Evolutionary conservation across 1,284 basidiomycete genomes (phyloP).

Genomic region (Austroboletus niveus): DNA sequence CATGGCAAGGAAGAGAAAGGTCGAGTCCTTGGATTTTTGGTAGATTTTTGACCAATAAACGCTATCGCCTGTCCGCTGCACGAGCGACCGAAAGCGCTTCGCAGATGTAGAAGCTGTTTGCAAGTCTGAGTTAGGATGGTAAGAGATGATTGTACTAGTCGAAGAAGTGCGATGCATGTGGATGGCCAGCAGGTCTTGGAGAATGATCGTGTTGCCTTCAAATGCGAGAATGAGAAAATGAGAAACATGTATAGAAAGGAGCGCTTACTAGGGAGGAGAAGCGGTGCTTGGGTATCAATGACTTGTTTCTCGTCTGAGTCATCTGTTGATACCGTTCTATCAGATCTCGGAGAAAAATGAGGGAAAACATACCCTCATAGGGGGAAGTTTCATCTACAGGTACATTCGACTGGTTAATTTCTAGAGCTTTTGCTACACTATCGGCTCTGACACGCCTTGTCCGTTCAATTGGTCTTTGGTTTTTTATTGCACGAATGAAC

Average conservation of each 20-base stretch:
- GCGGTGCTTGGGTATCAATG: constrained; percentile 52
- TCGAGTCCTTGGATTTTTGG: constrained; percentile 45
- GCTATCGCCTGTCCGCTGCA: constrained; percentile 37
- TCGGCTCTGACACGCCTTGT: constrained; percentile 7
- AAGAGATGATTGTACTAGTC: constrained; percentile 42
- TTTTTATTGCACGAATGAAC: constrained; percentile 41
- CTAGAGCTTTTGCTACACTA: background rate
- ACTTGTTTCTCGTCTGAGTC: constrained; percentile 26
- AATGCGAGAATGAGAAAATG: background rate
- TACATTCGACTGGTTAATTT: background rate
- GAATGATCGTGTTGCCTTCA: constrained; percentile 26
- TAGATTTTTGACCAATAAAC: constrained; percentile 59
- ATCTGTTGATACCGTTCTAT: constrained; percentile 6
- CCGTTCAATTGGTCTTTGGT: constrained; percentile 17
- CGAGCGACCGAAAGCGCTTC: constrained; percentile 33
- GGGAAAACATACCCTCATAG: constrained; percentile 14
- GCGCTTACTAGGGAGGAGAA: constrained; percentile 34
- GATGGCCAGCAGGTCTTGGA: constrained; percentile 37
- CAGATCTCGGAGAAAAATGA: background rate
- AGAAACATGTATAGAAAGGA: too few relatives aligned
- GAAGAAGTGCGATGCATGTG: constrained; percentile 38
- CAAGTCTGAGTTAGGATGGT: constrained; percentile 34
- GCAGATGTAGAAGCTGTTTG: constrained; percentile 37
- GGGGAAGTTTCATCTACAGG: constrained; percentile 1
- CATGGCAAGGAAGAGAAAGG: constrained; percentile 49